Percentiles rank a stretch among this genome's conserved stretches.
Conservation (phyloP, 2,329 filamentous ascomycete species). For the Trichoderma atroviride region DNA sequence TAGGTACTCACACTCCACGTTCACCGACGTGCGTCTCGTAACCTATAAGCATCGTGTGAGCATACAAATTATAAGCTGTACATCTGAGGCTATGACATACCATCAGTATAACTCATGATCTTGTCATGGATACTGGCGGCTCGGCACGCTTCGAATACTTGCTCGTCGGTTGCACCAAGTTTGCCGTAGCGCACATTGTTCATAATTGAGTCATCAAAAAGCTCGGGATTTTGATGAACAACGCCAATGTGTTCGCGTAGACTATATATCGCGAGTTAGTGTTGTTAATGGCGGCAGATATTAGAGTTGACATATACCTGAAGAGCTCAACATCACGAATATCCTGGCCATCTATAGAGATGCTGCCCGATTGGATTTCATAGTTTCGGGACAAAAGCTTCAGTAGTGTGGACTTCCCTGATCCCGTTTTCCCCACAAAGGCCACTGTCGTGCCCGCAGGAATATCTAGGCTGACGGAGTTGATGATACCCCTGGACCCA, state of each 20-base stretch:
- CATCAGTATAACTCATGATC: slow-evolving; percentile 56
- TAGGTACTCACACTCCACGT: slow-evolving; percentile 48
- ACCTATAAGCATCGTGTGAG: slow-evolving; percentile 36
- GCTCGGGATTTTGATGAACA: slow-evolving; percentile 57
- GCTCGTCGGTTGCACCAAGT: slow-evolving; percentile 56
- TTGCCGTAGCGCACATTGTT: slow-evolving; percentile 62
- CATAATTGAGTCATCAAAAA: slow-evolving; percentile 62
- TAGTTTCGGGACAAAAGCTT: slow-evolving; percentile 64
- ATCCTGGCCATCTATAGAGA: slow-evolving; percentile 60
- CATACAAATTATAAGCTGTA: not conserved
- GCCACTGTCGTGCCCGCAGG: slow-evolving; percentile 58
- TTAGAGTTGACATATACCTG: slow-evolving; percentile 39
- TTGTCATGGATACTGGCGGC: slow-evolving; percentile 62
- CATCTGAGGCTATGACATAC: slow-evolving; percentile 34
- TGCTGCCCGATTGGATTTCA: slow-evolving; percentile 55
- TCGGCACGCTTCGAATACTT: slow-evolving; percentile 57
- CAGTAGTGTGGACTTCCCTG: slow-evolving; percentile 61
- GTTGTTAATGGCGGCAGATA: too few species aligned
- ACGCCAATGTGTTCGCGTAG: slow-evolving; percentile 58
- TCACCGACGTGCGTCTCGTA: slow-evolving; percentile 56
- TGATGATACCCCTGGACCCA: slow-evolving; percentile 60
- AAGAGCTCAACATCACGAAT: slow-evolving; percentile 56
- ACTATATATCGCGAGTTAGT: slow-evolving; percentile 38
- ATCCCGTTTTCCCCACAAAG: slow-evolving; percentile 63
- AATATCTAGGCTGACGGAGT: slow-evolving; percentile 54